Conservation (phyloP, 148 eudicot genomes). For the Dysphania ambrosioides region DNA sequence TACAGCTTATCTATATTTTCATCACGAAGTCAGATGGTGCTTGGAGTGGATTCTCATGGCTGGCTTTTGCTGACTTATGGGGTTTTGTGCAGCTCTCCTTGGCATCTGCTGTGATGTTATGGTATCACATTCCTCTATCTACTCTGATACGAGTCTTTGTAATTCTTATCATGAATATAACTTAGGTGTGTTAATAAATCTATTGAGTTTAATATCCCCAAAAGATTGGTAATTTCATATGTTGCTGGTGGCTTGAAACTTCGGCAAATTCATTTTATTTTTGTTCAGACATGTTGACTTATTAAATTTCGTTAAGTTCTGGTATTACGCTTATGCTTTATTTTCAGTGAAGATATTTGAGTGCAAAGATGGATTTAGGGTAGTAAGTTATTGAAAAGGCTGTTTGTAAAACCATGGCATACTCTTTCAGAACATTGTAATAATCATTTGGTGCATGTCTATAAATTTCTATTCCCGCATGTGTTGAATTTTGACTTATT, state of each 20-base stretch:
- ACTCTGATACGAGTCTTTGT: not conserved
- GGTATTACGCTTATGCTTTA: not conserved
- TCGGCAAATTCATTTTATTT: not conserved
- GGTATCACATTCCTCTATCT: conserved; percentile 33
- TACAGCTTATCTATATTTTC: conserved; percentile 54
- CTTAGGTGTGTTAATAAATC: too few species aligned
- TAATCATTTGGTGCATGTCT: not conserved
- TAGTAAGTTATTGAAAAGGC: not conserved
- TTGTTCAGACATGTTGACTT: not conserved
- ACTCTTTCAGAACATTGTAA: not conserved
- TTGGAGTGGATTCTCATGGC: conserved; percentile 73
- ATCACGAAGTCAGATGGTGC: conserved; percentile 69
- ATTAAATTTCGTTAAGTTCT: not conserved
- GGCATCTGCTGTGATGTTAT: conserved; percentile 81
- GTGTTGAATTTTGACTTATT: conserved; percentile 11
- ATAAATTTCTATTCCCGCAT: not conserved
- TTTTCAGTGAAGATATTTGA: not conserved
- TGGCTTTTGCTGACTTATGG: conserved; percentile 68
- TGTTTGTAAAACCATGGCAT: not conserved
- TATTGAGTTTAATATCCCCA: too few species aligned
- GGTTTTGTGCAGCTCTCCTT: conserved; percentile 66
- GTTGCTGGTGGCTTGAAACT: not conserved
- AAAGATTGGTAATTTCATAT: not conserved
- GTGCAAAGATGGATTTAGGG: not conserved
- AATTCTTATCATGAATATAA: not conserved